Evolutionary conservation across 2,329 filamentous ascomycete genomes (phyloP), one percentile per base, ranked within the genome.

Genomic region (Arthroderma sp.): DNA sequence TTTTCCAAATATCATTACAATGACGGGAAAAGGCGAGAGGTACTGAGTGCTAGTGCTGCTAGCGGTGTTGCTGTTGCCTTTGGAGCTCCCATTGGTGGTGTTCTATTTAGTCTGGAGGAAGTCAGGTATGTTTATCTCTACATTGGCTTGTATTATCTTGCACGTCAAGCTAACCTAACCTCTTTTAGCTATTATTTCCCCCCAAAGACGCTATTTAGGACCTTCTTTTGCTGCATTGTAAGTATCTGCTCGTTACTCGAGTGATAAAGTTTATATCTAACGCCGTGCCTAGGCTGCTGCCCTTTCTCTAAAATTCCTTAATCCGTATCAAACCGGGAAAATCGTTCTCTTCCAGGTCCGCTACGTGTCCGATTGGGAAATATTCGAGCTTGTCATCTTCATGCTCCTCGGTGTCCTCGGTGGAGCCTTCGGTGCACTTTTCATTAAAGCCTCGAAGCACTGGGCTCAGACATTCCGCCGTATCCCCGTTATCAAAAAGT

Each of bases 171-270:
- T 13, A 25, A 35, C 47, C 19, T 8, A 8, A 21, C 28, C 38
- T 60, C 17, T 44, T 60, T 23, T 54, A 83, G 88, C 64, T 97
- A 97, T 71, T 97, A 97, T 72, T 97, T 97, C 70, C 91, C 93
- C 0, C 89, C 91, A 4, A 97, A 98, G 74, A 97, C 91, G 0
- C 80, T 98, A 7, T 98, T 98, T 75, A 80, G 93, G 56, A 97
- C 93, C 0, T 98, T 98, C 72, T 97, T 97, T 73, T 97, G 91
- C 76, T 97, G 91, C 71, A 97, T 97, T 65, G 85, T 87, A 70
- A 68, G 74, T 72, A 25, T 31, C 55, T 2, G 38, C 38, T 43
- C 53, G 25, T 1, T 25, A 7, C 31, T 13, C 8, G 15, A 33
- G n/a, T 7, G 17, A 15, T 15, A 31, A 6, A 39, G 21, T 23